Conservation (phyloP, 305 asterid genomes). For the Rubia tinctorum region DNA sequence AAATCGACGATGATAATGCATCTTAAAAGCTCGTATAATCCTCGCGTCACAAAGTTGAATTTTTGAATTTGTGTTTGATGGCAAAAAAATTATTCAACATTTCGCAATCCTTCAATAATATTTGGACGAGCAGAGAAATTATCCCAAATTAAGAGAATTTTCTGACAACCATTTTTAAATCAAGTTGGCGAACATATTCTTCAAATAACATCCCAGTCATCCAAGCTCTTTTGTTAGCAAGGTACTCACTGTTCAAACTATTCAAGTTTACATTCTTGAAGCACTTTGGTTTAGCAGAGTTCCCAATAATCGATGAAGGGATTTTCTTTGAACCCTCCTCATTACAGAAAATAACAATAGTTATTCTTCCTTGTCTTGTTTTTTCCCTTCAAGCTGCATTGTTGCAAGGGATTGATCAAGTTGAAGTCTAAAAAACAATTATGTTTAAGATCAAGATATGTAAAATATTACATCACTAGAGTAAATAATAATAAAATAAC, state of each 20-base stretch:
- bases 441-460: background rate
- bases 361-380: background rate
- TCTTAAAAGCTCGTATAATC: background rate
- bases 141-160: background rate
- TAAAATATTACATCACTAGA: too few species aligned
- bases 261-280: too few species aligned
- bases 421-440: too few species aligned
- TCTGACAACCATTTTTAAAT: too few species aligned
- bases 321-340: constrained; percentile 1
- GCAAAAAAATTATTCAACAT: constrained; percentile 6
- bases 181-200: too few species aligned
- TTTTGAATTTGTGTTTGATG: constrained; percentile 7
- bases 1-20: too few species aligned
- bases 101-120: too few species aligned
- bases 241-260: background rate
- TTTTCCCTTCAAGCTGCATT: too few species aligned
- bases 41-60: background rate
- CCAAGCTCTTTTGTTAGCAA: background rate
- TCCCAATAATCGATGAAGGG: background rate
- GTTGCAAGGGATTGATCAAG: too few species aligned
- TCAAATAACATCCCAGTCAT: too few species aligned
- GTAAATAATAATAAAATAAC: too few species aligned
- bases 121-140: constrained; percentile 15
- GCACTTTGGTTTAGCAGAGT: background rate
- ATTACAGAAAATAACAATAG: background rate